Evolutionary conservation across 306 rosid genomes (phyloP).

Genomic region (Psophocarpus tetragonolobus): DNA sequence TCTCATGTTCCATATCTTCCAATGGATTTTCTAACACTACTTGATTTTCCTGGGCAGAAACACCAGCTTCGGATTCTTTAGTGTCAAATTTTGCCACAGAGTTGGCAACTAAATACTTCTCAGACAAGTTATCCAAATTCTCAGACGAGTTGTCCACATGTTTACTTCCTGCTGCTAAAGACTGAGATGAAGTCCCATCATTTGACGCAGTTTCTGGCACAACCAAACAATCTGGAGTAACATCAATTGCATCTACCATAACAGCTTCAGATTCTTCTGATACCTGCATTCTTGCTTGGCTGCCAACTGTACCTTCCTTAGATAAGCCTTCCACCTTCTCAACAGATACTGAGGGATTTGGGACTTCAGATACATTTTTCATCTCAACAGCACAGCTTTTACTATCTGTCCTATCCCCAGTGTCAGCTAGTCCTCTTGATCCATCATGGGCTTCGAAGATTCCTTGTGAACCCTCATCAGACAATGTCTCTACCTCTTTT

Average conservation of each 20-base stretch:
- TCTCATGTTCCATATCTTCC: conserved; percentile 27
- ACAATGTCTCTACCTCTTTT: conserved; percentile 4
- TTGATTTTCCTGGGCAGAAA: conserved; percentile 12
- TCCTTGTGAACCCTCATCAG: conserved; percentile 23
- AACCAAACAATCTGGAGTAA: conserved; percentile 1
- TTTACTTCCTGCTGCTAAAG: conserved; percentile 38
- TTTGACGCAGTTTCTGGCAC: conserved; percentile 22
- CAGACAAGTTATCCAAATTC: conserved; percentile 39
- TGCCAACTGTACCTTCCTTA: conserved; percentile 24
- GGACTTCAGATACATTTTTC: conserved; percentile 26
- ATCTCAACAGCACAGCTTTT: conserved; percentile 8
- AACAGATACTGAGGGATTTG: neutral
- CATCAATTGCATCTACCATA: conserved; percentile 24
- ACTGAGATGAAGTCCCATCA: neutral
- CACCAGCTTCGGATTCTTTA: conserved; percentile 34
- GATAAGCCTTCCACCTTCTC: conserved; percentile 28
- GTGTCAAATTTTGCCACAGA: conserved; percentile 6
- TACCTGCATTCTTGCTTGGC: conserved; percentile 4
- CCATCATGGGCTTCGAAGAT: conserved; percentile 25
- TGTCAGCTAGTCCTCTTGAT: conserved; percentile 27
- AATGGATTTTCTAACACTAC: conserved; percentile 16
- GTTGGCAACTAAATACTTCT: conserved; percentile 32
- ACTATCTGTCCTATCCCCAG: conserved; percentile 22
- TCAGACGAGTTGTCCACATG: conserved; percentile 35
- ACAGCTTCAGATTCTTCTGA: conserved; percentile 24